Conservation (phyloP, 768 basidiomycete genomes). For the Mycena vulgaris region DNA sequence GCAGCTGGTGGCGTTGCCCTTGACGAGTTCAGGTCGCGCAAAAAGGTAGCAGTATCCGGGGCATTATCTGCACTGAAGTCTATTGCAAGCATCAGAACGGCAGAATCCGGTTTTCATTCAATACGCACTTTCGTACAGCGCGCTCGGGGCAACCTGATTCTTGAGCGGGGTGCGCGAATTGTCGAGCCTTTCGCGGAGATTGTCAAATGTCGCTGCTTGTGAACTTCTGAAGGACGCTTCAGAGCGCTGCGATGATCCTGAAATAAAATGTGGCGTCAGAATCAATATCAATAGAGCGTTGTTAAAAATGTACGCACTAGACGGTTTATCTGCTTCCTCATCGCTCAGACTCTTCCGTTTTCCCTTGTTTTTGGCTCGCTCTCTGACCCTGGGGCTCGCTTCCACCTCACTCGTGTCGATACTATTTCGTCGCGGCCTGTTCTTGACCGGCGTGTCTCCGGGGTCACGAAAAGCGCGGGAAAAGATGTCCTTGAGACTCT, state of each 20-base stretch:
- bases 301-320: slow-evolving; percentile 58
- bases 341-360: slow-evolving; percentile 77
- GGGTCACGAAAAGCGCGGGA: slow-evolving; percentile 76
- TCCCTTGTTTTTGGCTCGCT: slow-evolving; percentile 60
- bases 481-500: slow-evolving; percentile 77
- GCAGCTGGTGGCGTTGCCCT: slow-evolving; percentile 62
- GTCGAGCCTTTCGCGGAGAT: slow-evolving; percentile 62
- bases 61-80: slow-evolving; percentile 47
- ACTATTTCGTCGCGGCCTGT: slow-evolving; percentile 66
- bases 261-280: slow-evolving; percentile 25
- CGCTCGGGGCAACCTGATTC: slow-evolving; percentile 51
- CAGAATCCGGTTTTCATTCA: not conserved
- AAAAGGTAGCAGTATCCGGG: slow-evolving; percentile 55
- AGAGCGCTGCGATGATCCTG: slow-evolving; percentile 45
- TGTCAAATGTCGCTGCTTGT: slow-evolving; percentile 63
- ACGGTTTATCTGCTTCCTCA: slow-evolving; percentile 71
- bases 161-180: slow-evolving; percentile 55
- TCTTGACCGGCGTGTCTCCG: slow-evolving; percentile 75
- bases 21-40: slow-evolving; percentile 57
- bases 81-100: slow-evolving; percentile 20
- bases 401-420: slow-evolving; percentile 75
- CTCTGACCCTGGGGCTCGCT: slow-evolving; percentile 62
- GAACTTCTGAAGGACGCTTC: slow-evolving; percentile 59
- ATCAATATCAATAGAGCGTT: slow-evolving; percentile 11
- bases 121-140: slow-evolving; percentile 54